Evolutionary conservation across 768 basidiomycete genomes (phyloP).

Genomic region (Pseudohyphozyma bogoriensis): DNA sequence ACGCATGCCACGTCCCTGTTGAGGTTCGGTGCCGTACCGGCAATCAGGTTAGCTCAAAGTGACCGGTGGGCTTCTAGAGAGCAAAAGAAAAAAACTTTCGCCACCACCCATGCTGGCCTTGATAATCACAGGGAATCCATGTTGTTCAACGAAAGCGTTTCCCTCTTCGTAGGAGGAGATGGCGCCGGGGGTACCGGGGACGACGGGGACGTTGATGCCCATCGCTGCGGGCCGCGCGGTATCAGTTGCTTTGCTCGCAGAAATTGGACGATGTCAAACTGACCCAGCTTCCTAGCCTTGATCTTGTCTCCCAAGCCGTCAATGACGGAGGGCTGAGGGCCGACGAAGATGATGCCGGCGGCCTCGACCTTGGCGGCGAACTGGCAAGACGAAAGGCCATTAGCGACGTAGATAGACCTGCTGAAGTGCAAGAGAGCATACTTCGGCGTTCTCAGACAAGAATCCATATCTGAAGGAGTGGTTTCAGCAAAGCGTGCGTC

Average conservation of each 20-base stretch:
- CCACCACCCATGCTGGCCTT: constrained; percentile 80
- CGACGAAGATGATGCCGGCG: constrained; percentile 93
- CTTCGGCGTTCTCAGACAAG: constrained; percentile 90
- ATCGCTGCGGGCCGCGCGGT: constrained; percentile 49
- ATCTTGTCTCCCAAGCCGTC: constrained; percentile 98
- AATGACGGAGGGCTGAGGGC: constrained; percentile 89
- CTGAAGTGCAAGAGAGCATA: no score
- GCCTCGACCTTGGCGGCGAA: constrained; percentile 98
- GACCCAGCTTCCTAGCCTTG: constrained; percentile 72
- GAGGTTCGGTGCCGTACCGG: no score
- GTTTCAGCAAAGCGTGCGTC: neutral
- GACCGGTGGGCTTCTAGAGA: no score
- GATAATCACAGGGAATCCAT: constrained; percentile 71
- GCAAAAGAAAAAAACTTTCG: no score
- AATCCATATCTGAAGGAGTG: constrained; percentile 51
- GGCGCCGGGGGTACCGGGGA: constrained; percentile 95
- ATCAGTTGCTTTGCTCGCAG: neutral
- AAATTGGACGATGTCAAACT: neutral
- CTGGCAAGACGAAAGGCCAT: no score
- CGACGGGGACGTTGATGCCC: constrained; percentile 84
- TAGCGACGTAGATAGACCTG: no score
- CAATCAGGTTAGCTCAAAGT: no score
- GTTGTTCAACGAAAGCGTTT: constrained; percentile 80
- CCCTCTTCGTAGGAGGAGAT: constrained; percentile 71
- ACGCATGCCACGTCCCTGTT: constrained; percentile 99